A percentile compares a stretch with the other conserved stretches of the same genome.
Evolutionary conservation across 768 basidiomycete genomes (phyloP).

Genomic region (Serendipita sp.): DNA sequence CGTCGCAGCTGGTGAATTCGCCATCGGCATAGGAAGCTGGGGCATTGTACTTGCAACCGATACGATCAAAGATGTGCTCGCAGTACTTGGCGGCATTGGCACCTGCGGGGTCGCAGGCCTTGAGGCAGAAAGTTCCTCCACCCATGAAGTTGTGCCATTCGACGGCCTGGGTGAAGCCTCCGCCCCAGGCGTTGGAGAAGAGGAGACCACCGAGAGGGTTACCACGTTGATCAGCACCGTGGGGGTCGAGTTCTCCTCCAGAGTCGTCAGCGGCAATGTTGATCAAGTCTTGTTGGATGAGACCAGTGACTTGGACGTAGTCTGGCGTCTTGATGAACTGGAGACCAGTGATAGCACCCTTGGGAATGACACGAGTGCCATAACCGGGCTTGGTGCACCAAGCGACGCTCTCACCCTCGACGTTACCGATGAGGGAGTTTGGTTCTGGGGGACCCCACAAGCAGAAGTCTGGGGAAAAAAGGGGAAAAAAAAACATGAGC

Average conservation of each 20-base stretch:
- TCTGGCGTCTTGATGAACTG: conserved; percentile 60
- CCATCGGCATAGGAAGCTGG: conserved; percentile 44
- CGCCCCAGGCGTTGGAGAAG: conserved; percentile 21
- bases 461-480: conserved; percentile 43
- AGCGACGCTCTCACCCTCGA: conserved; percentile 57
- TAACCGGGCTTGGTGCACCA: conserved; percentile 61
- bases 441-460: conserved; percentile 46
- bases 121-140: conserved; percentile 18
- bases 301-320: conserved; percentile 55
- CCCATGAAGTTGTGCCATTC: conserved; percentile 19
- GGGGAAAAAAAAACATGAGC: background rate
- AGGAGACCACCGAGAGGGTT: conserved; percentile 23
- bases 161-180: conserved; percentile 10
- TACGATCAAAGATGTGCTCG: conserved; percentile 13
- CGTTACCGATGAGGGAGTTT: conserved; percentile 37
- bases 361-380: conserved; percentile 61
- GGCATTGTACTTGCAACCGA: conserved; percentile 20
- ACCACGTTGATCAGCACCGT: conserved; percentile 21
- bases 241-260: conserved; percentile 29
- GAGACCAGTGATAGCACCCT: conserved; percentile 43
- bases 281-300: conserved; percentile 25
- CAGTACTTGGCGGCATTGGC: conserved; percentile 10
- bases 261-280: conserved; percentile 23
- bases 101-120: conserved; percentile 18
- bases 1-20: conserved; percentile 46